A percentile compares a stretch with the other conserved stretches of the same genome.
Conservation (phyloP, 176 grass and related monocot genomes). For the Oryza brachyantha region DNA sequence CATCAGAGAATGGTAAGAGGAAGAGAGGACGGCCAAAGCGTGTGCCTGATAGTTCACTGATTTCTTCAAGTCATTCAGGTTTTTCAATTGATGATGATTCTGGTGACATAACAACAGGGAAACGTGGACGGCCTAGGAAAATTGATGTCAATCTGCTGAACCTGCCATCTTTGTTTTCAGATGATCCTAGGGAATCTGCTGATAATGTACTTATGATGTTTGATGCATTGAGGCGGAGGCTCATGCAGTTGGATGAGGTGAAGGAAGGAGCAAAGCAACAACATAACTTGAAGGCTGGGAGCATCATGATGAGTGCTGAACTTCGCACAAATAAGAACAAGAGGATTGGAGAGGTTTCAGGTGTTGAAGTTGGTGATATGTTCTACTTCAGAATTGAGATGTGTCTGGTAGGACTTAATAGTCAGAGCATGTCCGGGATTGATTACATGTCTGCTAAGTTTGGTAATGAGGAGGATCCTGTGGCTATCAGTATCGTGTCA, state of each 20-base stretch:
- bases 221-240: conserved; percentile 66
- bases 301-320: conserved; percentile 74
- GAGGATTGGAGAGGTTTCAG: conserved; percentile 66
- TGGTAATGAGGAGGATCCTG: conserved; percentile 44
- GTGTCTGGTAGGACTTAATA: conserved; percentile 75
- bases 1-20: conserved; percentile 33
- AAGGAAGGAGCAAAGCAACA: conserved; percentile 55
- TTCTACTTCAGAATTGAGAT: conserved; percentile 94
- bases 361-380: conserved; percentile 78
- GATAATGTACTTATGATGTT: conserved; percentile 85
- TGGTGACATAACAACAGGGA: conserved; percentile 10
- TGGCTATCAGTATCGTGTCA: conserved; percentile 79
- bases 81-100: conserved; percentile 24
- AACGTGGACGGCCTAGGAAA: conserved; percentile 40
- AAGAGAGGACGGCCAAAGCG: conserved; percentile 42
- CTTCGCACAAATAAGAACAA: conserved; percentile 69
- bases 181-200: conserved; percentile 58
- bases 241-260: conserved; percentile 69
- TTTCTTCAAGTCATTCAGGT: conserved; percentile 31
- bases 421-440: conserved; percentile 71
- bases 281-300: conserved; percentile 73
- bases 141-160: conserved; percentile 40
- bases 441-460: conserved; percentile 69
- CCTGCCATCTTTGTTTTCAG: conserved; percentile 32
- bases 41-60: conserved; percentile 4